Percentiles rank a stretch among this genome's conserved stretches.
phyloP scores from a whole-genome alignment of 257 asterid species.

The Solanum habrochaites region DNA sequence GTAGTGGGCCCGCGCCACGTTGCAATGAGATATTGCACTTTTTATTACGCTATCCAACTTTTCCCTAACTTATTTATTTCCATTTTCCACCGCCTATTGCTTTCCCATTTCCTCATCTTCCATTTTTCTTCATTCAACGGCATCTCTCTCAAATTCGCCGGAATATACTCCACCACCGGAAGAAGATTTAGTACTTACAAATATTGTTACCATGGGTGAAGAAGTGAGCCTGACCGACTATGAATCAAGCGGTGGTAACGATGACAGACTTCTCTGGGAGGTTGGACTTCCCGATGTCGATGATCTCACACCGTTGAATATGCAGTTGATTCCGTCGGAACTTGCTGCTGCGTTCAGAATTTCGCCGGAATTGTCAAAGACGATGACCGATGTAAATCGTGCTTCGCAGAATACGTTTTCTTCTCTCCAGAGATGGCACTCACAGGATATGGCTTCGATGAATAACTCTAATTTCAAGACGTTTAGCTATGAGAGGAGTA shows the following conservation, averaged over 20 bases:
- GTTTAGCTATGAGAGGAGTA: slow-evolving; percentile 8
- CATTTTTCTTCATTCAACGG: background rate
- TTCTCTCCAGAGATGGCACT: slow-evolving; percentile 29
- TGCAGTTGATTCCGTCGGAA: slow-evolving; percentile 60
- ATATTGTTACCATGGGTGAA: slow-evolving; percentile 33
- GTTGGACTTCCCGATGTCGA: slow-evolving; percentile 59
- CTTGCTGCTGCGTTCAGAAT: slow-evolving; percentile 80
- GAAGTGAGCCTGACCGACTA: slow-evolving; percentile 28
- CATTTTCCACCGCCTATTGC: slow-evolving; percentile 11
- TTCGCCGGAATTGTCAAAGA: slow-evolving; percentile 50
- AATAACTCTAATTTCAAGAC: slow-evolving; percentile 26
- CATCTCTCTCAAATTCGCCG: background rate
- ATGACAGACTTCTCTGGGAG: slow-evolving; percentile 53
- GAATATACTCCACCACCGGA: background rate
- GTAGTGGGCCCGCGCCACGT: background rate
- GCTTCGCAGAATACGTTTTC: slow-evolving; percentile 64
- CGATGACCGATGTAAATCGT: slow-evolving; percentile 53
- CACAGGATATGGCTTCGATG: slow-evolving; percentile 9
- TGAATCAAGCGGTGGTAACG: slow-evolving; percentile 13
- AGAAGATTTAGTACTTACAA: background rate
- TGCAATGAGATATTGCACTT: slow-evolving; percentile 46
- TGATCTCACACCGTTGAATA: slow-evolving; percentile 67
- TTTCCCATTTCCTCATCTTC: slow-evolving; percentile 2
- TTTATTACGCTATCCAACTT: slow-evolving; percentile 13
- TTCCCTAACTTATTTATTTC: slow-evolving; percentile 8